A percentile compares a stretch with the other conserved stretches of the same genome.
Conservation (phyloP, 139 green algal genomes). For the Raphidocelis subcapitata region DNA sequence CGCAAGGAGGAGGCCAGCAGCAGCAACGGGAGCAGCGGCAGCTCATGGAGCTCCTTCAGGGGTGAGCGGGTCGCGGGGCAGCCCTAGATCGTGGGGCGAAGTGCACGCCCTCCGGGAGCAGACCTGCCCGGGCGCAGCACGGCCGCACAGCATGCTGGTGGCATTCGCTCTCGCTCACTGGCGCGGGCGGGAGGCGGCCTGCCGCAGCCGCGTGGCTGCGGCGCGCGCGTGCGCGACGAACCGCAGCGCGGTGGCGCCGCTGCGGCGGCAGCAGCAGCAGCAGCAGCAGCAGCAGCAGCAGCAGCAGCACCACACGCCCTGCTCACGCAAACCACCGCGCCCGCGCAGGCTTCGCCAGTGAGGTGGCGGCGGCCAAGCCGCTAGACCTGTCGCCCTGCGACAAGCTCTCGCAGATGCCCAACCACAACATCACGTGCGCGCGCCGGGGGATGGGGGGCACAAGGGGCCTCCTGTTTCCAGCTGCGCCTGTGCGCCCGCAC, state of each 20-base stretch:
- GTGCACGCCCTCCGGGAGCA: too few relatives aligned
- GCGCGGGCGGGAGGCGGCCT: too few relatives aligned
- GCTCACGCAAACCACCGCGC: not conserved
- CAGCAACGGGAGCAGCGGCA: not conserved
- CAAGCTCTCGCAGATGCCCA: constrained; percentile 41
- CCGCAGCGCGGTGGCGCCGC: too few relatives aligned
- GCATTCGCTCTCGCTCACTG: too few relatives aligned
- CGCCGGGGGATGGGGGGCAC: too few relatives aligned
- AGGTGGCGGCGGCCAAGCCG: constrained; percentile 18
- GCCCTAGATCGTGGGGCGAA: not conserved
- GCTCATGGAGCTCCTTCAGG: not conserved
- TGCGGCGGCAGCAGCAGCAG: too few relatives aligned
- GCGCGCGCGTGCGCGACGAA: too few relatives aligned
- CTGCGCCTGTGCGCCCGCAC: too few relatives aligned
- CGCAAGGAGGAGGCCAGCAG: not conserved
- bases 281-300: not conserved
- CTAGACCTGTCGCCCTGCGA: constrained; percentile 29
- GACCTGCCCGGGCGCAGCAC: too few relatives aligned
- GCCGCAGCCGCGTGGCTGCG: too few relatives aligned
- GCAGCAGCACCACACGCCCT: not conserved
- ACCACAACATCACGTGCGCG: constrained; percentile 50
- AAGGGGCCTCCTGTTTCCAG: too few relatives aligned
- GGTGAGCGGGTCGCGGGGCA: not conserved
- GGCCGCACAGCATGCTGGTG: too few relatives aligned
- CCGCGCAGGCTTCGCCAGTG: constrained; percentile 19